Evolutionary conservation across 805 yeast species (phyloP), one percentile per base, ranked within the genome.

Genomic region (Starmerella floris): DNA sequence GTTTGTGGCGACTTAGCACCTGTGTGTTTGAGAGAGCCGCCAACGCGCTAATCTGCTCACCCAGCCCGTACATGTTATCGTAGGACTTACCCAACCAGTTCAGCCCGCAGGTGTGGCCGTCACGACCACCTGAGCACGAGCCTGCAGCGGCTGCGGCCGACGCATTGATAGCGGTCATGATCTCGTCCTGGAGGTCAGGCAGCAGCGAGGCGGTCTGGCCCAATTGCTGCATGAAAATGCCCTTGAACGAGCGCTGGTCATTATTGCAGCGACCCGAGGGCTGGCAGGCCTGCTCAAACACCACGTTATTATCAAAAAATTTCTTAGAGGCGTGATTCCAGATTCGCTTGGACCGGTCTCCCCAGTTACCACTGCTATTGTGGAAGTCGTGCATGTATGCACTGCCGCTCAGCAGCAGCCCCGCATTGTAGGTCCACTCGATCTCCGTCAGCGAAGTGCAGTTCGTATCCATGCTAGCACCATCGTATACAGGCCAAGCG

Each of bases 21-120:
- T 69, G 57, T 16, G 66, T 60, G 54, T 66, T 65, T 42, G 72
- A 73, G 28, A 80, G 67, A 2, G 70, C 68, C 51, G 83, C 94
- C 40, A 82, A 62, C 0, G 93, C 93, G 28, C 74, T 64, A 69
- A 81, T 77, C 60, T 83, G 94, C 61, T 84, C 93, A 39, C 94
- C 94, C 31, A 83, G 68, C 1, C 94, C 94, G 52, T 72, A 82
- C 43, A 54, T 56, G 1, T 70, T 74, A 59, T 83, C 94, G 74
- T 79, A 80, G 4, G 70, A 66, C 30, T 62, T 62, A 15, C 52
- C 46, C 13, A 69, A 58, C 95, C 95, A 83, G 59, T 77, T 66
- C 41, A 69, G 59, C 36, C 94, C 94, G 63, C 95, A 84, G 0
- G 94, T 83, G 51, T 77, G 76, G 9, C 80, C 79, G 57, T 83